phyloP scores from a whole-genome alignment of 108 stramenopile species.

The Cyclotella cryptica region DNA sequence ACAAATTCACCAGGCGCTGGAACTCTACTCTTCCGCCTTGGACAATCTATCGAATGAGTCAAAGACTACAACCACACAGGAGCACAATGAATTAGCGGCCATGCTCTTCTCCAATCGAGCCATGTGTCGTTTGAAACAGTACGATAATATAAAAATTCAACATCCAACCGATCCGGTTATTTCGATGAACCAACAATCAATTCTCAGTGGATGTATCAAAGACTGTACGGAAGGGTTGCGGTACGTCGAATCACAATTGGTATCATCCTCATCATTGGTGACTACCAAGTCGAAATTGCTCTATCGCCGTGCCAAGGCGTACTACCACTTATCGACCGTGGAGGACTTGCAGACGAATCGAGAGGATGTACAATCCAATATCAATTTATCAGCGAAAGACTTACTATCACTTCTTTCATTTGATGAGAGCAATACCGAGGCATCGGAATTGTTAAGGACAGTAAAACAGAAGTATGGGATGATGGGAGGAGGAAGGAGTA shows the following conservation, averaged over 20 bases:
- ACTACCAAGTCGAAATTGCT: slow-evolving; percentile 68
- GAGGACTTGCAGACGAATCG: slow-evolving; percentile 32
- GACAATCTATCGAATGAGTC: slow-evolving; percentile 38
- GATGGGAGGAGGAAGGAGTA: slow-evolving; percentile 41
- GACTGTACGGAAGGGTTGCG: slow-evolving; percentile 72
- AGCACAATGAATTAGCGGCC: slow-evolving; percentile 20
- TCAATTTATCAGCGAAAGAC: slow-evolving; percentile 80
- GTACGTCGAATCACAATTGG: slow-evolving; percentile 43
- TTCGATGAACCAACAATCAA: background rate
- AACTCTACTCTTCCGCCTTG: background rate
- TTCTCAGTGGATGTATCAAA: slow-evolving; percentile 55
- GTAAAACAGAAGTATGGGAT: slow-evolving; percentile 65
- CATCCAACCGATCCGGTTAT: background rate
- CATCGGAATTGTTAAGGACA: slow-evolving; percentile 60
- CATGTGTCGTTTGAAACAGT: slow-evolving; percentile 70
- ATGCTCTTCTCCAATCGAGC: slow-evolving; percentile 81
- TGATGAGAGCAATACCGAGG: slow-evolving; percentile 76
- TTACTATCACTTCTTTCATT: slow-evolving; percentile 65
- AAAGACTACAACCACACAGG: slow-evolving; percentile 3
- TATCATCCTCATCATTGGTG: slow-evolving; percentile 24
- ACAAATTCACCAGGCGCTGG: background rate
- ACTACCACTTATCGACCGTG: slow-evolving; percentile 34
- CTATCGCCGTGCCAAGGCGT: slow-evolving; percentile 83
- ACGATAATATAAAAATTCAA: slow-evolving; percentile 4
- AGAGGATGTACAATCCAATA: slow-evolving; percentile 33